Percentiles rank a stretch among this genome's conserved stretches.
These are phyloP conservation scores for Xanthoconium stramineum DNA, from an alignment of 768 basidiomycete species.

Conservation along the genomic window DNA sequence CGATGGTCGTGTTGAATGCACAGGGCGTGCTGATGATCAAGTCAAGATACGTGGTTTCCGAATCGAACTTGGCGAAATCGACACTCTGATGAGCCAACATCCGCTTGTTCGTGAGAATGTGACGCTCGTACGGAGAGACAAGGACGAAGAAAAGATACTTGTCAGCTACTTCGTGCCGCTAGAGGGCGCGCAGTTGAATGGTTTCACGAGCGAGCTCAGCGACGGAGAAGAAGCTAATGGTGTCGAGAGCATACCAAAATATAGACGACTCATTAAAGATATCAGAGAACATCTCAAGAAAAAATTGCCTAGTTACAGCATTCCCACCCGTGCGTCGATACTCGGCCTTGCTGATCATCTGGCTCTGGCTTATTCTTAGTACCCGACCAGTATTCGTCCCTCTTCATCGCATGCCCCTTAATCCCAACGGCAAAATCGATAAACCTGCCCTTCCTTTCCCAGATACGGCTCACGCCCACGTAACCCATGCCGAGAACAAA, in stretches of 20 bases:
- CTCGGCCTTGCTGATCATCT: background rate
- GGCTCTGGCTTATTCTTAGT: background rate
- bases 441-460: slow-evolving; percentile 98
- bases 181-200: slow-evolving; percentile 61
- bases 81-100: slow-evolving; percentile 92
- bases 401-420: slow-evolving; percentile 91
- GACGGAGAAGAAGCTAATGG: slow-evolving; percentile 51
- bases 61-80: slow-evolving; percentile 97
- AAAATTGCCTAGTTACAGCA: slow-evolving; percentile 92
- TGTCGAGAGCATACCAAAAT: slow-evolving; percentile 75
- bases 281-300: slow-evolving; percentile 95
- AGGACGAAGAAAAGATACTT: slow-evolving; percentile 98
- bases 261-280: slow-evolving; percentile 86
- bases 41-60: slow-evolving; percentile 99
- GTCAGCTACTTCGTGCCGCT: slow-evolving; percentile 96
- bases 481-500: slow-evolving; percentile 42
- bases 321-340: slow-evolving; percentile 72
- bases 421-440: slow-evolving; percentile 99
- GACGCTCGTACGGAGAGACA: slow-evolving; percentile 92
- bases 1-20: slow-evolving; percentile 92
- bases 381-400: slow-evolving; percentile 80
- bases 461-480: slow-evolving; percentile 72
- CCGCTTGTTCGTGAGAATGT: slow-evolving; percentile 96
- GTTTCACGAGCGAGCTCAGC: slow-evolving; percentile 64
- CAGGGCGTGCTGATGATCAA: slow-evolving; percentile 96